Evolutionary conservation across 2,329 filamentous ascomycete genomes (phyloP).

Genomic region (Phyllosticta capitalensis): DNA sequence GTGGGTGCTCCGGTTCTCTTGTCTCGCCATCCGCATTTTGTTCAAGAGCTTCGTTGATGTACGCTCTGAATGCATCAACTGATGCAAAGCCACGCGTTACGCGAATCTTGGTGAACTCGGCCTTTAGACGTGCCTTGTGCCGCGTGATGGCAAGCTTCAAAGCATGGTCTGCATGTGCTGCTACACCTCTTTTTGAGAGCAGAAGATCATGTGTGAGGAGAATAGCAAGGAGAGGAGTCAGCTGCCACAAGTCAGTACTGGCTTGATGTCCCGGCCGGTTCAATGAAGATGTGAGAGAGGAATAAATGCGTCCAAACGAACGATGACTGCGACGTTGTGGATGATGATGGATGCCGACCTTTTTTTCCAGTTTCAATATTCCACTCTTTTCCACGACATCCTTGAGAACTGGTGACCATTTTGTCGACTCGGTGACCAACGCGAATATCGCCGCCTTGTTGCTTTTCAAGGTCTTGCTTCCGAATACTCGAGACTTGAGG

Average conservation of each 20-base stretch:
- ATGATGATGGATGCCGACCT: constrained; percentile 45
- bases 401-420: constrained; percentile 80
- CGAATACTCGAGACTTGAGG: constrained; percentile 77
- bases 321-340: not conserved
- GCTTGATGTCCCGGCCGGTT: not conserved
- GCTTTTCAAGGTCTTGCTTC: constrained; percentile 63
- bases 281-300: not conserved
- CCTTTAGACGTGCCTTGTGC: constrained; percentile 70
- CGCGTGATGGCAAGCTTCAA: constrained; percentile 65
- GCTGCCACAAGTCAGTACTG: constrained; percentile 36
- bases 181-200: constrained; percentile 70
- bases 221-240: constrained; percentile 70
- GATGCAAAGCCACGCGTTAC: constrained; percentile 61
- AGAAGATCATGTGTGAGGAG: constrained; percentile 81
- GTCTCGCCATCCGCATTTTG: constrained; percentile 19
- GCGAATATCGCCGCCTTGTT: constrained; percentile 78
- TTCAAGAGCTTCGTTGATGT: constrained; percentile 38
- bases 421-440: constrained; percentile 73
- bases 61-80: constrained; percentile 53
- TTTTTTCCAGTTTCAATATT: constrained; percentile 69
- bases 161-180: constrained; percentile 69
- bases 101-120: constrained; percentile 74
- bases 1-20: constrained; percentile 53
- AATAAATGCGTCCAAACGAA: not conserved
- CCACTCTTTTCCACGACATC: constrained; percentile 80